Evolutionary conservation across 345 rosid species (phyloP), one percentile per base, ranked within the genome.

Genomic region (Ricinus communis): DNA sequence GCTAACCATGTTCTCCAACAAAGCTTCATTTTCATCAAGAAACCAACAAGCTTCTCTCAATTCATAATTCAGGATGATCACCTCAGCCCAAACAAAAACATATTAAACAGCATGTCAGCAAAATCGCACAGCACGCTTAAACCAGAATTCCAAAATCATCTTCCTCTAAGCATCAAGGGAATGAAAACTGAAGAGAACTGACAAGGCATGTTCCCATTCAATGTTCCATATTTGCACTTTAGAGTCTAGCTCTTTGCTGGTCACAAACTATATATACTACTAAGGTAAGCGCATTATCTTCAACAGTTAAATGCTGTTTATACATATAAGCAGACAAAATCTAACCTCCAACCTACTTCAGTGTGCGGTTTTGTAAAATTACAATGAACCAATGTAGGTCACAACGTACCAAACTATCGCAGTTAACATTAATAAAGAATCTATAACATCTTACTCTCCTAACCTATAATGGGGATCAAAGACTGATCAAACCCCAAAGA

Each of bases 381-480:
- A 65, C 54, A 74, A 64, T 57, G 74, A 51, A 69, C 47, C 19
- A 57, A 46, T 41, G 54, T 59, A 14, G 55, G 71, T 65, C 56
- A 56, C 22, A 73, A 49, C 25, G 51, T 57, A 28, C 10, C 55
- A 40, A 43, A 41, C 13, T 43, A 43, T 47, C 72, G 74, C 73
- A 51, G 57, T 61, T 25, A 68, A 58, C 49, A 59, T 19, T 60
- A 50, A 55, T 64, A 53, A 68, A 65, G 21, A 36, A 55, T 40
- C 33, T 49, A 28, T 49, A 74, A 65, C 54, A 77, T 25, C 55
- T 43, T 36, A 1, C 30, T 24, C 67, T 74, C 67, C 72, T 52
- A 71, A 55, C 72, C 84, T 73, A 70, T 50, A 62, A 38, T 0
- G 72, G 68, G 24, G 65, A 45, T 52, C 40, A 21, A 47, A 27